phyloP scores from a whole-genome alignment of 257 asterid species.

The Leptodermis oblonga region DNA sequence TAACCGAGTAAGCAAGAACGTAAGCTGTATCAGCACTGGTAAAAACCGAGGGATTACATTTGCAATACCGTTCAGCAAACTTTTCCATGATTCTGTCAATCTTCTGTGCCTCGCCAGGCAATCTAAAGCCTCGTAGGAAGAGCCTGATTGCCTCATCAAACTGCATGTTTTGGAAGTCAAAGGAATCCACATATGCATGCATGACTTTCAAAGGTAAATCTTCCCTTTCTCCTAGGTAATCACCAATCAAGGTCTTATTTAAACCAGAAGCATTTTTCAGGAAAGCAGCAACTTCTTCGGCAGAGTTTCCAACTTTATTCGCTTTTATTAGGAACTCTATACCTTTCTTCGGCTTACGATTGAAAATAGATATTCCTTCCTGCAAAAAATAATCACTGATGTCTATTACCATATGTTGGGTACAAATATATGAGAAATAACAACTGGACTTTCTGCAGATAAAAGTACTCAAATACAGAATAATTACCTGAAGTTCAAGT shows the following conservation, averaged over 20 bases:
- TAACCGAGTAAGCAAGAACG: conserved; percentile 97
- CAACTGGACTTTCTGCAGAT: conserved; percentile 16
- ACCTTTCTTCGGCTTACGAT: conserved; percentile 95
- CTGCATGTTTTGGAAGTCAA: conserved; percentile 87
- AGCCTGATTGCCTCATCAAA: conserved; percentile 96
- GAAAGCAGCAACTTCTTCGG: conserved; percentile 88
- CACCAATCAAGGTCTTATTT: conserved; percentile 88
- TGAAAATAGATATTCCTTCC: conserved; percentile 99
- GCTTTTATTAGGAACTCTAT: conserved; percentile 89
- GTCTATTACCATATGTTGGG: conserved; percentile 11
- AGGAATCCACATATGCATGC: conserved; percentile 98
- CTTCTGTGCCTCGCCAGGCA: conserved; percentile 99
- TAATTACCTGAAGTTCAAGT: conserved; percentile 92
- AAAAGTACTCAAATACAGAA: conserved; percentile 20
- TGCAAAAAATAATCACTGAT: conserved; percentile 48
- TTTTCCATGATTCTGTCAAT: conserved; percentile 98
- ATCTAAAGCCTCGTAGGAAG: conserved; percentile 84
- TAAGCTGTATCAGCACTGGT: conserved; percentile 98
- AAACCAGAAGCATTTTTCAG: conserved; percentile 84
- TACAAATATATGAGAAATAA: conserved; percentile 16
- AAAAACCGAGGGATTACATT: conserved; percentile 83
- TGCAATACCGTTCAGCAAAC: conserved; percentile 95
- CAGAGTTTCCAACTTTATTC: conserved; percentile 84
- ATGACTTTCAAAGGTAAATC: conserved; percentile 89
- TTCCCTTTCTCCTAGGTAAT: conserved; percentile 98